These are phyloP conservation scores for Ophiosphaerella herpotricha DNA, from an alignment of 2,329 filamentous ascomycete species.

Conservation along the genomic window DNA sequence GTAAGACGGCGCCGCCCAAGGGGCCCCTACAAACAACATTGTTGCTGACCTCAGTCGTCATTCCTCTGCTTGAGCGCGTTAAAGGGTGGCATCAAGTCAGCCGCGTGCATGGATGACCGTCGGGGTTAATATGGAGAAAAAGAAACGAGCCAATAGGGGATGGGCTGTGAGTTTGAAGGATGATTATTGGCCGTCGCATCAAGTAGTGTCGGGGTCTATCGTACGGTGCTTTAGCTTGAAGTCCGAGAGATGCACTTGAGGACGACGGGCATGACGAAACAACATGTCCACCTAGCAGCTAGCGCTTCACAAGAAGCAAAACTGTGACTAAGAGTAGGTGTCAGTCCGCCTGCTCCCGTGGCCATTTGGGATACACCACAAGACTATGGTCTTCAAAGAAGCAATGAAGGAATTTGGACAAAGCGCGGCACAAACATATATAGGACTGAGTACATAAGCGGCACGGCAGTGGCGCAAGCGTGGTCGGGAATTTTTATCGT, in stretches of 20 bases:
- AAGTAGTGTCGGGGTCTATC: constrained; percentile 21
- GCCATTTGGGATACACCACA: neutral
- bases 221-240: constrained; percentile 28
- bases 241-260: constrained; percentile 22
- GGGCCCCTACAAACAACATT: constrained; percentile 13
- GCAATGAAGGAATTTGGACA: neutral
- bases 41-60: constrained; percentile 25
- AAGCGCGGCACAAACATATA: neutral
- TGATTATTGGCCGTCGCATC: constrained; percentile 21
- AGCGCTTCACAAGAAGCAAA: neutral
- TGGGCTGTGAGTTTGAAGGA: constrained; percentile 15
- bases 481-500: neutral
- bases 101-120: constrained; percentile 23
- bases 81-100: constrained; percentile 25
- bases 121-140: constrained; percentile 20
- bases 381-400: neutral
- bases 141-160: constrained; percentile 25
- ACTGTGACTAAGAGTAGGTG: neutral
- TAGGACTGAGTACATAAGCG: neutral
- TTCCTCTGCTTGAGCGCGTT: constrained; percentile 12
- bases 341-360: neutral
- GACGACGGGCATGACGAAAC: neutral
- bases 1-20: constrained; percentile 1
- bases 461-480: neutral
- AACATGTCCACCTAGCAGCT: neutral